A percentile compares a stretch with the other conserved stretches of the same genome.
Evolutionary conservation across 805 yeast species (phyloP).

Genomic region (Pichia paraexigua): DNA sequence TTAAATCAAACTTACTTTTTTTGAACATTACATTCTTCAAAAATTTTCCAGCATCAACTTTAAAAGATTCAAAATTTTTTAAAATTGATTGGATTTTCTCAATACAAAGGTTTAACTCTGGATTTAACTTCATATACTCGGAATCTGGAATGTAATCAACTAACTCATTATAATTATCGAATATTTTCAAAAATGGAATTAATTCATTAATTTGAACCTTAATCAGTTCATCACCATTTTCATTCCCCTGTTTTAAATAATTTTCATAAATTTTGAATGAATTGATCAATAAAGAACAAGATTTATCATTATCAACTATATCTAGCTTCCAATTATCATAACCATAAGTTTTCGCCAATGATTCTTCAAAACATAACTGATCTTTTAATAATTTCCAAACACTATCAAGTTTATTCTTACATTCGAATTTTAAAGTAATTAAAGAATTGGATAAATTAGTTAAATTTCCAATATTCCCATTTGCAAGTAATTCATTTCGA

Average conservation of each 20-base stretch:
- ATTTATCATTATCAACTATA: constrained; percentile 38
- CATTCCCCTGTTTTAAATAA: constrained; percentile 48
- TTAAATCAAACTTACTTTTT: constrained; percentile 27
- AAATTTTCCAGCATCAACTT: constrained; percentile 23
- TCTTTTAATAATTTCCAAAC: constrained; percentile 38
- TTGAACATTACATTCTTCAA: constrained; percentile 37
- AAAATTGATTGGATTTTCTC: constrained; percentile 28
- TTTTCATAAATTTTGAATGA: constrained; percentile 37
- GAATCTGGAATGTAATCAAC: constrained; percentile 34
- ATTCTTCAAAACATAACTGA: constrained; percentile 50
- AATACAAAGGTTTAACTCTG: constrained; percentile 26
- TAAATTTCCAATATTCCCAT: constrained; percentile 45
- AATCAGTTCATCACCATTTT: constrained; percentile 50
- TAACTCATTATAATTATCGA: constrained; percentile 25
- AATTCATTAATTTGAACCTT: constrained; percentile 39
- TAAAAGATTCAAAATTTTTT: constrained; percentile 13
- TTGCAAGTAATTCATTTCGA: constrained; percentile 41
- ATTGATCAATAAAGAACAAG: constrained; percentile 24
- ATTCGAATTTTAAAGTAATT: constrained; percentile 32
- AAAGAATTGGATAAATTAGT: constrained; percentile 39
- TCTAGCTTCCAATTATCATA: constrained; percentile 45
- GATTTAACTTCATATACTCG: constrained; percentile 29
- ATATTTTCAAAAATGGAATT: constrained; percentile 36
- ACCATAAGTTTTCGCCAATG: constrained; percentile 45
- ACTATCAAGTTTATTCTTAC: constrained; percentile 36